Percentiles rank a stretch among this genome's conserved stretches.
Evolutionary conservation across 208 protist species (phyloP).

Genomic region (Lotmaria passim): DNA sequence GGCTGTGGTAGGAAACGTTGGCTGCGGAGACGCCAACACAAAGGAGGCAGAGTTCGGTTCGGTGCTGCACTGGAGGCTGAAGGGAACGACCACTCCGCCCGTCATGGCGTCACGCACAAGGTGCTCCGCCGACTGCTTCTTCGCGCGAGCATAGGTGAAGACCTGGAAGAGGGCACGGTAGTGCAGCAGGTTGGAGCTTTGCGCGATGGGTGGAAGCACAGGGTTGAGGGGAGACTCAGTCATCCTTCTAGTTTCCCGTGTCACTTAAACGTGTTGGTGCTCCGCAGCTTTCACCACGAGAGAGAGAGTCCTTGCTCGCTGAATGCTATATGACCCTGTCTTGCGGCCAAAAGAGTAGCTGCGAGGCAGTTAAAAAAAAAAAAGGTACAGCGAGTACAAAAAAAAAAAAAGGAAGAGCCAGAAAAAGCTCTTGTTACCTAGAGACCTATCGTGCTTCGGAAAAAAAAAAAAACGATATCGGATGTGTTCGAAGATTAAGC

Average conservation of each 20-base stretch:
- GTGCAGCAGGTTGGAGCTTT: conserved; percentile 45
- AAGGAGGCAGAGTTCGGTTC: background rate
- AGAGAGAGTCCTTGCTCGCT: no score
- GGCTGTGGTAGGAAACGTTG: background rate
- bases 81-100: conserved; percentile 66
- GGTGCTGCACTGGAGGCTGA: conserved; percentile 31
- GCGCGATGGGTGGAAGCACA: conserved; percentile 1
- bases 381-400: background rate
- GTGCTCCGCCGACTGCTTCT: conserved; percentile 39
- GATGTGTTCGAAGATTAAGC: no score
- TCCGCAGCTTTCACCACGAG: no score
- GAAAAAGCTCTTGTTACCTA: no score
- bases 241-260: background rate
- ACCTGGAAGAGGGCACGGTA: conserved; percentile 76
- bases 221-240: background rate
- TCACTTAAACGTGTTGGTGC: no score
- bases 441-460: no score
- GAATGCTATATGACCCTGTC: no score
- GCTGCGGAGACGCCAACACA: background rate
- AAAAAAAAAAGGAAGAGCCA: background rate
- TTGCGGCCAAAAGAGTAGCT: no score
- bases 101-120: conserved; percentile 59
- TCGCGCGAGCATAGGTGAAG: conserved; percentile 53
- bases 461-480: no score
- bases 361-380: conserved; percentile 4